Base-by-base conservation (phyloP, 2,329 filamentous ascomycete genomes). In the Colletotrichum incanum region DNA sequence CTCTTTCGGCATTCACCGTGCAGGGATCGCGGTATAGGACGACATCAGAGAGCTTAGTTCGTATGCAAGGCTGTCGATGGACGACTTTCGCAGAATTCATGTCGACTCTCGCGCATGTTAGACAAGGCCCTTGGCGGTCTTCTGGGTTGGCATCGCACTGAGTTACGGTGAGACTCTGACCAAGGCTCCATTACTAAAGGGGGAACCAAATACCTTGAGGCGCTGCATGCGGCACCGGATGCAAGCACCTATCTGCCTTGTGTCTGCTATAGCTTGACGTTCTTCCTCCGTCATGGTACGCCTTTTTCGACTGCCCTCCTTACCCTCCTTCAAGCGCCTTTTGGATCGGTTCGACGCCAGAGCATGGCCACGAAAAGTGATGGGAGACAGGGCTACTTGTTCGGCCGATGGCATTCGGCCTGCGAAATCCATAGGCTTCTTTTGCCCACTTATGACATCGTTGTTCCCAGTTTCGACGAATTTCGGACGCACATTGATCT, bases 51-150 rank as follows among this genome's bases (percentile, higher is more conserved):
- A 88, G 77, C 73, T 84, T 85, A 73, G 79, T 82, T 16, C 86
- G 83, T 18, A 81, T 76, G 67, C 87, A 89, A 0, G 81, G 80
- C 5, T 85, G 76, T 31, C 80, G 78, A 65, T 88, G 86, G 6
- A 88, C 82, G 2, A 85, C 84, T 73, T 86, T 88, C 49, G 83
- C 84, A 0, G 85, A 87, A 0, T 79, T 79, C 37, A 76, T 78
- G 14, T 79, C 78, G 3, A 86, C 80, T 1, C 74, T 76, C 8
- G 76, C 72, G 72, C 87, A 89, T 2, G 82, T 82, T 2, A 78
- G 12, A 75, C 87, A 89, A 6, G 79, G 76, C 18, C 77, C 79
- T 23, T 79, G 52, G 18, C 79, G 74, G 56, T 82, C 74, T 12
- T 75, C 68, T 12, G 74, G 69, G 65, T 86, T 79, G 26, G 78